Percentiles rank a stretch among this genome's conserved stretches.
Conservation (phyloP, 2,329 filamentous ascomycete species). For the Incumbomyces lentus region DNA sequence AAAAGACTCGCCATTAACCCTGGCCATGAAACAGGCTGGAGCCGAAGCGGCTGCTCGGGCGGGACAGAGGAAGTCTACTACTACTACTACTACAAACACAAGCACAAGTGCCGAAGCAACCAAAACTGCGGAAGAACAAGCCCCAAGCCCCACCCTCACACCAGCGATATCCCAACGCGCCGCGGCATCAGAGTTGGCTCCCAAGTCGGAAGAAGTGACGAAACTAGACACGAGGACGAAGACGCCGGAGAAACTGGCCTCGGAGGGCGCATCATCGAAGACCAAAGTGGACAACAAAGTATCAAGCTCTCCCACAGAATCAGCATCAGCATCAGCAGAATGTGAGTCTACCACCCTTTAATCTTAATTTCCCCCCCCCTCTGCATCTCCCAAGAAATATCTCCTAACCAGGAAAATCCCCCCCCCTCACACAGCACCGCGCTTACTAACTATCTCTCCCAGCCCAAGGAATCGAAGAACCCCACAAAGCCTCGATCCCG, state of each 20-base stretch:
- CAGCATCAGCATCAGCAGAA: too few relatives aligned
- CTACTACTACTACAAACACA: neutral
- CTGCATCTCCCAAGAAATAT: too few relatives aligned
- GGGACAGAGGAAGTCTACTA: slow-evolving; percentile 16
- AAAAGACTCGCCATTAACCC: slow-evolving; percentile 28
- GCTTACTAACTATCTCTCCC: slow-evolving; percentile 11
- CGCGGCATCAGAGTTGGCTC: neutral
- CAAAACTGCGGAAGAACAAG: neutral
- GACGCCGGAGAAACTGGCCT: slow-evolving; percentile 15
- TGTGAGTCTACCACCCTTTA: too few relatives aligned
- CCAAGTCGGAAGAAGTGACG: slow-evolving; percentile 11
- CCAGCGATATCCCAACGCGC: neutral
- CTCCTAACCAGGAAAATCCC: too few relatives aligned
- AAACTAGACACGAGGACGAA: slow-evolving; percentile 15
- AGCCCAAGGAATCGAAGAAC: slow-evolving; percentile 13
- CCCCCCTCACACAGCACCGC: too few relatives aligned
- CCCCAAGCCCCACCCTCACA: slow-evolving; percentile 5
- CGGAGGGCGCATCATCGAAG: slow-evolving; percentile 16
- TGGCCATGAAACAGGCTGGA: slow-evolving; percentile 35
- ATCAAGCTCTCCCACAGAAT: too few relatives aligned
- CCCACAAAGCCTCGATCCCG: slow-evolving; percentile 12
- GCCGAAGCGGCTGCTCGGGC: slow-evolving; percentile 27
- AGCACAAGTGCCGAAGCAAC: neutral
- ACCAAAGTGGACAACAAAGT: slow-evolving; percentile 19
- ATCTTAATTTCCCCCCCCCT: too few relatives aligned